Percentiles rank a stretch among this genome's conserved stretches.
phyloP scores from a whole-genome alignment of 108 stramenopile species.

The Fragilaria radians region DNA sequence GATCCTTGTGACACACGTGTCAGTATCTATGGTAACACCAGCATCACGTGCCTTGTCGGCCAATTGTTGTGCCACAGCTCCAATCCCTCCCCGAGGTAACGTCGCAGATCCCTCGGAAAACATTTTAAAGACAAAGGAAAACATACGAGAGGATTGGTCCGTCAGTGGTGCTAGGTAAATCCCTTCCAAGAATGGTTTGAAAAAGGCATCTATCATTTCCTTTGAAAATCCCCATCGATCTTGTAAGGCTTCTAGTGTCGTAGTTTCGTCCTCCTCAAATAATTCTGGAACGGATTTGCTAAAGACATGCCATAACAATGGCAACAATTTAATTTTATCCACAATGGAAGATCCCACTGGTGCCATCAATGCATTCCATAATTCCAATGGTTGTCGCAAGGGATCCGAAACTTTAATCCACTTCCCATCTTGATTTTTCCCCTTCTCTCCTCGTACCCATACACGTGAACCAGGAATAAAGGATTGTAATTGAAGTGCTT shows the following conservation, averaged over 20 bases:
- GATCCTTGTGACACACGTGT: slow-evolving; percentile 18
- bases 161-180: slow-evolving; percentile 68
- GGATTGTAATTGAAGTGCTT: slow-evolving; percentile 42
- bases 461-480: slow-evolving; percentile 80
- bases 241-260: slow-evolving; percentile 48
- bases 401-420: slow-evolving; percentile 74
- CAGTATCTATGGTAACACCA: slow-evolving; percentile 36
- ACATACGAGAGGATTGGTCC: slow-evolving; percentile 78
- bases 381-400: slow-evolving; percentile 46
- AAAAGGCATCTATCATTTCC: slow-evolving; percentile 61
- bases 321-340: slow-evolving; percentile 63
- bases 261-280: slow-evolving; percentile 66
- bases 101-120: slow-evolving; percentile 66
- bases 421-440: not conserved
- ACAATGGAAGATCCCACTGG: slow-evolving; percentile 51
- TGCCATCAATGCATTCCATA: slow-evolving; percentile 39
- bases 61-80: slow-evolving; percentile 57
- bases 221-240: slow-evolving; percentile 66
- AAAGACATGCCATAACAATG: slow-evolving; percentile 50
- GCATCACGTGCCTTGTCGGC: slow-evolving; percentile 31
- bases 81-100: slow-evolving; percentile 71
- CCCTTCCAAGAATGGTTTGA: slow-evolving; percentile 80
- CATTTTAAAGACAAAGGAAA: slow-evolving; percentile 85
- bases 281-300: slow-evolving; percentile 50
- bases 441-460: slow-evolving; percentile 20